Evolutionary conservation across 1,284 basidiomycete species (phyloP).

Genomic region (Blastosporella zonata): DNA sequence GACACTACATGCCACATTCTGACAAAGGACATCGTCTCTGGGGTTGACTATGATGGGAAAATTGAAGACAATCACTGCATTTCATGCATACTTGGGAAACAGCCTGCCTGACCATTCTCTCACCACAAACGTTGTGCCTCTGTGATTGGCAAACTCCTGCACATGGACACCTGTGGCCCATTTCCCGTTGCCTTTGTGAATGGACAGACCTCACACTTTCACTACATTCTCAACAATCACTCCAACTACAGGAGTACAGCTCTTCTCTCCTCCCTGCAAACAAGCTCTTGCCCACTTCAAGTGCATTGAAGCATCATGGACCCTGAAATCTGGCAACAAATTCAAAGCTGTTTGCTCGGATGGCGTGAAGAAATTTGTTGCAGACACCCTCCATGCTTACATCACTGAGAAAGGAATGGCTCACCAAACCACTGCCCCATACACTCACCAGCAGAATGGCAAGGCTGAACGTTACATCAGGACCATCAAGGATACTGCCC

Average conservation of each 20-base stretch:
- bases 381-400: constrained; percentile 10
- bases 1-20: constrained; percentile 12
- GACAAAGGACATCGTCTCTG: constrained; percentile 5
- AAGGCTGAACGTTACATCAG: constrained; percentile 30
- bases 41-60: constrained; percentile 4
- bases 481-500: constrained; percentile 26
- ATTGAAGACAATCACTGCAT: constrained; percentile 14
- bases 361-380: constrained; percentile 21
- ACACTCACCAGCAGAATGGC: constrained; percentile 32
- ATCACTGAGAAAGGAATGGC: constrained; percentile 20
- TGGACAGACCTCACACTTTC: neutral
- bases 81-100: constrained; percentile 22
- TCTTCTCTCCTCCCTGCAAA: neutral
- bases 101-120: constrained; percentile 17
- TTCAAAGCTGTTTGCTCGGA: constrained; percentile 15
- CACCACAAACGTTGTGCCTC: constrained; percentile 15
- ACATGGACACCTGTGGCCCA: constrained; percentile 22
- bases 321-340: constrained; percentile 8
- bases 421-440: constrained; percentile 21
- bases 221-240: neutral
- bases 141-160: constrained; percentile 21
- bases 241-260: constrained; percentile 3
- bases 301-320: constrained; percentile 2
- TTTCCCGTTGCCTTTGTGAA: constrained; percentile 16
- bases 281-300: neutral